Base-by-base conservation (phyloP, 495 filamentous ascomycete species). In the Tuber aestivum region DNA sequence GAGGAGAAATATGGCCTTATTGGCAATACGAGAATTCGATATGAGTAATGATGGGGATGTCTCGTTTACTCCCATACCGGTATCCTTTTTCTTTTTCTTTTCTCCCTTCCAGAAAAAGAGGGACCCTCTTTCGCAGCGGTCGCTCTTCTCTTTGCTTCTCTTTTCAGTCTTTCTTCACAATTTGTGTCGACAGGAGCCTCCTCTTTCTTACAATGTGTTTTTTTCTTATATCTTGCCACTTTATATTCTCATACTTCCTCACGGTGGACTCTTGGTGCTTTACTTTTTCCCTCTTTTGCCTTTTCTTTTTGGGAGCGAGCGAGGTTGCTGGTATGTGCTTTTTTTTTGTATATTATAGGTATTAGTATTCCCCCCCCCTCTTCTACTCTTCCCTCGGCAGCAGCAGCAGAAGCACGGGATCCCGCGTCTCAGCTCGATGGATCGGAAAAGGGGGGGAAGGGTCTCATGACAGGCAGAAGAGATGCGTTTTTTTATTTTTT, bases 301-400 rank as follows among this genome's bases (percentile, higher is more conserved):
- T 80, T 80, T 69, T 70, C 61, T 45, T 42, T 76, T 76, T 76
- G 69, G 50, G 68, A 80, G 69, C 71, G 41, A 80, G 45, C 68
- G 42, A 80, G 78, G 77, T 71, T 79, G 77, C 70, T 75, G 74
- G 70, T 41, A 41, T 71, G n/a, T 35, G 38, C 27, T n/a, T 40
- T 40, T 40, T 79, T 65, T 80, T 73, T 75, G 70, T 76, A 73
- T n/a, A 79, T 44, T 80, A 76, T 79, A 73, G 76, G 74, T 80
- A 80, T 80, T 80, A 80, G 78, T 80, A 73, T 79, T 76, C 42
- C 72, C 75, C 70, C 65, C 41, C 32, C 10, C 41, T 61, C 18
- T 69, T 69, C 48, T 45, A 75, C 75, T 79, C 74, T 74, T 72
- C 12, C 35, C 27, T 65, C 56, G 16, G 56, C 50, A 56, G n/a